Percentiles rank a stretch among this genome's conserved stretches.
These are phyloP conservation scores for Paramecium primaurelia DNA, from an alignment of 73 alveolate species.

Conservation along the genomic window DNA sequence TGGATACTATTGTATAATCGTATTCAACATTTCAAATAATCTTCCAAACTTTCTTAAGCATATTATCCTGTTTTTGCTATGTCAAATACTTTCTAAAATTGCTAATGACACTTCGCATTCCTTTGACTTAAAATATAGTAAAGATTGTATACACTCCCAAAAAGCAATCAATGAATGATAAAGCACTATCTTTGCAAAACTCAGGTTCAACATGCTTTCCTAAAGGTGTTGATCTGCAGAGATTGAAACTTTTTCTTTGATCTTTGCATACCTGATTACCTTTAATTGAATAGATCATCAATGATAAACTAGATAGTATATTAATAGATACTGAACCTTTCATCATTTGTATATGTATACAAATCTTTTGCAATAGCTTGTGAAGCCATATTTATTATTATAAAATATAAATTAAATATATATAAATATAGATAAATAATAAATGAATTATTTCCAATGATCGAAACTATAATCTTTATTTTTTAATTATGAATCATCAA, in stretches of 20 bases:
- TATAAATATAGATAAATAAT: background rate
- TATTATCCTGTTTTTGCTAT: background rate
- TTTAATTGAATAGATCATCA: slow-evolving; percentile 53
- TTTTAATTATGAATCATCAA: background rate
- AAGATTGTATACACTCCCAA: slow-evolving; percentile 23
- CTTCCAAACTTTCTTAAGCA: slow-evolving; percentile 13
- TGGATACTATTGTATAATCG: background rate
- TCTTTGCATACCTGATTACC: slow-evolving; percentile 56
- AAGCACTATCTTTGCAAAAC: slow-evolving; percentile 49
- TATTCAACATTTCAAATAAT: slow-evolving; percentile 13
- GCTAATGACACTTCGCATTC: background rate
- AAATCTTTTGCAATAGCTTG: slow-evolving; percentile 15
- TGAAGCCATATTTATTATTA: slow-evolving; percentile 16
- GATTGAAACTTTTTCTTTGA: slow-evolving; percentile 57
- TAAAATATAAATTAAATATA: background rate
- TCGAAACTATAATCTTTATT: background rate
- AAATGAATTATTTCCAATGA: background rate
- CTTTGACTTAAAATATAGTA: background rate
- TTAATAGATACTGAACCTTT: background rate
- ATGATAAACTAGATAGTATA: background rate
- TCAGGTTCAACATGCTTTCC: slow-evolving; percentile 60
- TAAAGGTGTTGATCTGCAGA: slow-evolving; percentile 57
- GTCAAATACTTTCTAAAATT: slow-evolving; percentile 39
- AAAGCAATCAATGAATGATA: slow-evolving; percentile 55
- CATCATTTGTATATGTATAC: slow-evolving; percentile 29